A percentile compares a stretch with the other conserved stretches of the same genome.
These are phyloP conservation scores for Aspergillus udagawae DNA, from an alignment of 2,329 filamentous ascomycete genomes.

Conservation along the genomic window DNA sequence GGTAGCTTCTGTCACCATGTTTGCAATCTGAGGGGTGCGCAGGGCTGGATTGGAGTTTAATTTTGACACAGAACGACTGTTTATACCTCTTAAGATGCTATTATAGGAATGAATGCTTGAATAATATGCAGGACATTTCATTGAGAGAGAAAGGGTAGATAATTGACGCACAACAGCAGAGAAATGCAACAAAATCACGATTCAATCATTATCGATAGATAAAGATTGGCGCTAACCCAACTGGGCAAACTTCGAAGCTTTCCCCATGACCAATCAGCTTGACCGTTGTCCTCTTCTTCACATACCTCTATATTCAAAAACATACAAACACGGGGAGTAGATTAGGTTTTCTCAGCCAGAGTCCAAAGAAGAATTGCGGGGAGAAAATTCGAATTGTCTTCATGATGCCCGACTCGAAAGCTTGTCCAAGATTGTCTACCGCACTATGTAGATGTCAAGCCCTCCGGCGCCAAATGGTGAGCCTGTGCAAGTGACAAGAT, in stretches of 20 bases:
- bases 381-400: no score
- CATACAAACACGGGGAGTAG: no score
- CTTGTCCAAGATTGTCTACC: no score
- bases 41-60: not conserved
- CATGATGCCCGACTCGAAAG: no score
- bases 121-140: not conserved
- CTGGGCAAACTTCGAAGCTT: not conserved
- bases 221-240: conserved; percentile 1
- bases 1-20: conserved; percentile 26
- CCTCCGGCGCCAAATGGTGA: no score
- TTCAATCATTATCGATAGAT: not conserved
- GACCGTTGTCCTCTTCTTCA: not conserved
- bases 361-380: no score
- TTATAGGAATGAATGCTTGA: not conserved
- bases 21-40: conserved; percentile 15
- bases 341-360: no score
- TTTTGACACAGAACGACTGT: not conserved
- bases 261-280: not conserved
- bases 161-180: not conserved
- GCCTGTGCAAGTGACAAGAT: not conserved
- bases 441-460: no score
- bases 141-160: not conserved
- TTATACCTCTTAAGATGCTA: not conserved
- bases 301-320: no score
- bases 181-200: not conserved